Conservation (phyloP, 1,284 basidiomycete genomes). For the Ganoderma resinaceum region DNA sequence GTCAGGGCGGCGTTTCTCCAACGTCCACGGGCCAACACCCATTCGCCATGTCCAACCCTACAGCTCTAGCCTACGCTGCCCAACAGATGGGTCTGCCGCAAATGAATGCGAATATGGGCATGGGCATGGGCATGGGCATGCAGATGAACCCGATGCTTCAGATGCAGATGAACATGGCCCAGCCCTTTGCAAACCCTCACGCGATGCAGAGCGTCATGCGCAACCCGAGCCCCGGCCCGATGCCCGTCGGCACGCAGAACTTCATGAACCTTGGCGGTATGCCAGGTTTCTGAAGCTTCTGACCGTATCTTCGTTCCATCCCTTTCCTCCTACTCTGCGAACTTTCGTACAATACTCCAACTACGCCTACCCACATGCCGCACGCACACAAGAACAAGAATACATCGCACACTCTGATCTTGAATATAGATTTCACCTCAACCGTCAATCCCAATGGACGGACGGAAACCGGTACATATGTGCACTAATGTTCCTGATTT, state of each 20-base stretch:
- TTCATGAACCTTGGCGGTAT: conserved; percentile 61
- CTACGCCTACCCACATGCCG: conserved; percentile 18
- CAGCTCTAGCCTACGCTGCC: conserved; percentile 49
- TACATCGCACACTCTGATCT: conserved; percentile 15
- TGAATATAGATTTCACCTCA: conserved; percentile 32
- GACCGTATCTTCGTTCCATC: neutral
- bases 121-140: conserved; percentile 48
- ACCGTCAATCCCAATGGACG: conserved; percentile 24
- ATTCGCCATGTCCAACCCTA: conserved; percentile 59
- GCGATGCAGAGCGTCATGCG: conserved; percentile 86
- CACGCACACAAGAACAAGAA: conserved; percentile 13
- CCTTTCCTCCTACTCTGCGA: conserved; percentile 5
- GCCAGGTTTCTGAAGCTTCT: conserved; percentile 39
- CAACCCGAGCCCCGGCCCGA: conserved; percentile 72
- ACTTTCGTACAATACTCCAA: conserved; percentile 4
- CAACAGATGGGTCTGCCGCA: conserved; percentile 61
- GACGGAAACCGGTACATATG: conserved; percentile 28
- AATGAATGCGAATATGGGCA: conserved; percentile 60
- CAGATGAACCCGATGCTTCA: conserved; percentile 60
- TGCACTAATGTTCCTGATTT: conserved; percentile 33
- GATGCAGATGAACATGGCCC: conserved; percentile 68
- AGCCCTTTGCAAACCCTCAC: conserved; percentile 64
- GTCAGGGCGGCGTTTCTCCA: conserved; percentile 43
- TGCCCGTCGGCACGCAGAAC: conserved; percentile 52
- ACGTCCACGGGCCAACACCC: conserved; percentile 50